These are phyloP conservation scores for Pisolithus marmoratus DNA, from an alignment of 768 basidiomycete species.

Conservation along the genomic window DNA sequence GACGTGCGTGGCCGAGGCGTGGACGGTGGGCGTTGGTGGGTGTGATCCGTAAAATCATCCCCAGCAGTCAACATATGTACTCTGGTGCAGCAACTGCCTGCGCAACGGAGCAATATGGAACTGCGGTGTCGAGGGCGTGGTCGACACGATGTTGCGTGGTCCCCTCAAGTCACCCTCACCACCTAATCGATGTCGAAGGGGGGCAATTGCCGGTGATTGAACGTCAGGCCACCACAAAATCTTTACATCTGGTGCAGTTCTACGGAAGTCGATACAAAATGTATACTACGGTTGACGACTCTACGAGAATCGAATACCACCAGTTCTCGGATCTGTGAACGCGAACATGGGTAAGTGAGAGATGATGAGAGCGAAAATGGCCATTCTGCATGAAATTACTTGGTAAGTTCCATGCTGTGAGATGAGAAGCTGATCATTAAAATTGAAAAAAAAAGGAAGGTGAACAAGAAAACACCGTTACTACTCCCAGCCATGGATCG, in stretches of 20 bases:
- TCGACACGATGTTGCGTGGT: constrained; percentile 22
- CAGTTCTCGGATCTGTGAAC: constrained; percentile 28
- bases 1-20: constrained; percentile 15
- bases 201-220: not conserved
- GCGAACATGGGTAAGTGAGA: constrained; percentile 28
- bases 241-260: constrained; percentile 12
- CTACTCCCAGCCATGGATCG: not conserved
- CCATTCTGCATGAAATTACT: constrained; percentile 28
- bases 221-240: not conserved
- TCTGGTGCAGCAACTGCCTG: not conserved
- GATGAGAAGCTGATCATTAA: constrained; percentile 3
- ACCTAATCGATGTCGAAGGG: not conserved
- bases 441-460: not conserved
- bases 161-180: not conserved
- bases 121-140: constrained; percentile 25
- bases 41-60: not conserved
- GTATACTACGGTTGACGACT: constrained; percentile 9
- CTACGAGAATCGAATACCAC: constrained; percentile 27
- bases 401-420: constrained; percentile 20
- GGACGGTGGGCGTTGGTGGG: constrained; percentile 10
- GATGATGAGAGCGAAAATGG: constrained; percentile 25
- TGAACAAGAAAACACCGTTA: not conserved
- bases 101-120: not conserved
- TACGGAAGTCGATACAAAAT: not conserved
- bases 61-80: not conserved